Evolutionary conservation across 2,329 filamentous ascomycete species (phyloP), one percentile per base, ranked within the genome.

Genomic region (Colletotrichum zoysiae): DNA sequence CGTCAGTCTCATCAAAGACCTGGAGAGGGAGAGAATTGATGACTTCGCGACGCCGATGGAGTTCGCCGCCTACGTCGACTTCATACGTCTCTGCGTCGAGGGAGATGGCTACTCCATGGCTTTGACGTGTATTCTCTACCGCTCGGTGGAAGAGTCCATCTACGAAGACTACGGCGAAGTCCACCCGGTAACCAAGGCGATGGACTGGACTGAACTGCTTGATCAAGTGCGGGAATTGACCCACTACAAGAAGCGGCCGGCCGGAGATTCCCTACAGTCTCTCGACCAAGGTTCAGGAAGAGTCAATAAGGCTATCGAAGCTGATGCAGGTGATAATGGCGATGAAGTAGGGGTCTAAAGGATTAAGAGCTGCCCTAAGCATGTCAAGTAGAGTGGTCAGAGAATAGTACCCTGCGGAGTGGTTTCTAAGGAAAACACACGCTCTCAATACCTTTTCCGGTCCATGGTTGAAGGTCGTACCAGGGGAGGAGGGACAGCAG

Each of bases 231-330:
- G 55, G 7, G 3, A 8, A 16, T 26, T 18, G n/a, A 6, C 20
- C 55, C 26, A 42, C 2, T 2, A 5, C n/a, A 42, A 26, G 35
- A 57, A 57, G 30, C 35, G 55, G 12, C 11, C 16, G 2, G 30
- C 30, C 18, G 16, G 5, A 20, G 26, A 11, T 11, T 1, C 0
- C 0, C 5, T 5, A 5, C 6, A 0, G 9, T 14, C 23, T 55
- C 5, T 14, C 26, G 12, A 35, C 4, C 14, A 26, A 26, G 9
- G 4, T 14, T 26, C 23, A 14, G 2, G 0, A 26, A 26, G 48
- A 20, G 16, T 1, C 42, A 16, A 1, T 11, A 14, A 12, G 40
- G 40, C 7, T 11, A 42, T 42, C 40, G 14, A 42, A 18, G 14
- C 3, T 5, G 40, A 16, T 16, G 6, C 5, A 0, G 12, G 16